phyloP scores from a whole-genome alignment of 2,329 filamentous ascomycete species.

The Ophiosphaerella narmari region DNA sequence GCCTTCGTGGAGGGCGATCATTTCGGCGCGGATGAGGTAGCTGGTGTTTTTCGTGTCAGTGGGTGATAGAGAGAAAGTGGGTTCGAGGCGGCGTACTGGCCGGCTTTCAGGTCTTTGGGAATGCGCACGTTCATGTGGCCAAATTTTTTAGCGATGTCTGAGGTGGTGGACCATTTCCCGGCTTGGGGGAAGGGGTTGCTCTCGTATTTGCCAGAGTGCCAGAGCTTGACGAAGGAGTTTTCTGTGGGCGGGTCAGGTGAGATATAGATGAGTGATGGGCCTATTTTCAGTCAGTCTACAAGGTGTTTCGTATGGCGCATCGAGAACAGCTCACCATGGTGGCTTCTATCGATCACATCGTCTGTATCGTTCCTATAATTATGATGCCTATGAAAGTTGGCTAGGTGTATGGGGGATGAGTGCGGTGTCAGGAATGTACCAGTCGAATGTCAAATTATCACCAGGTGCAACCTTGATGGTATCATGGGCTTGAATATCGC shows the following conservation, averaged over 20 bases:
- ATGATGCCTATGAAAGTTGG: slow-evolving; percentile 32
- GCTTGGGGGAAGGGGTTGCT: slow-evolving; percentile 35
- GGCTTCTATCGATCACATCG: slow-evolving; percentile 36
- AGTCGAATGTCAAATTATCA: slow-evolving; percentile 48
- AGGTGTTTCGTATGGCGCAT: not conserved
- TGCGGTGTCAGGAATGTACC: slow-evolving; percentile 14
- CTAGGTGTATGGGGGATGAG: not conserved
- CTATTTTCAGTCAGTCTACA: slow-evolving; percentile 8
- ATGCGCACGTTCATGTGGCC: slow-evolving; percentile 39
- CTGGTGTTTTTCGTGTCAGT: slow-evolving; percentile 6
- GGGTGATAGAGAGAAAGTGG: not conserved
- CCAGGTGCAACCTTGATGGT: slow-evolving; percentile 44
- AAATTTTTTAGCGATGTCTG: slow-evolving; percentile 26
- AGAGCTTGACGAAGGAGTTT: slow-evolving; percentile 48
- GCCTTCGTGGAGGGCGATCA: slow-evolving; percentile 51
- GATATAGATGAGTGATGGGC: slow-evolving; percentile 49
- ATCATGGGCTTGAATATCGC: slow-evolving; percentile 43
- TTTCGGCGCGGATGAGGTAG: slow-evolving; percentile 50
- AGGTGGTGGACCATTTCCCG: slow-evolving; percentile 42
- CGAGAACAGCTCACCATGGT: slow-evolving; percentile 20
- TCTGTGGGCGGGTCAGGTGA: slow-evolving; percentile 46
- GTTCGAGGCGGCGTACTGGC: slow-evolving; percentile 27
- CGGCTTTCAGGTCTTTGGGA: slow-evolving; percentile 43
- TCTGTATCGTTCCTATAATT: slow-evolving; percentile 42
- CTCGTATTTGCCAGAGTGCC: slow-evolving; percentile 45